A percentile compares a stretch with the other conserved stretches of the same genome.
Evolutionary conservation across 768 basidiomycete species (phyloP).

Genomic region (Pulveroboletus sp.): DNA sequence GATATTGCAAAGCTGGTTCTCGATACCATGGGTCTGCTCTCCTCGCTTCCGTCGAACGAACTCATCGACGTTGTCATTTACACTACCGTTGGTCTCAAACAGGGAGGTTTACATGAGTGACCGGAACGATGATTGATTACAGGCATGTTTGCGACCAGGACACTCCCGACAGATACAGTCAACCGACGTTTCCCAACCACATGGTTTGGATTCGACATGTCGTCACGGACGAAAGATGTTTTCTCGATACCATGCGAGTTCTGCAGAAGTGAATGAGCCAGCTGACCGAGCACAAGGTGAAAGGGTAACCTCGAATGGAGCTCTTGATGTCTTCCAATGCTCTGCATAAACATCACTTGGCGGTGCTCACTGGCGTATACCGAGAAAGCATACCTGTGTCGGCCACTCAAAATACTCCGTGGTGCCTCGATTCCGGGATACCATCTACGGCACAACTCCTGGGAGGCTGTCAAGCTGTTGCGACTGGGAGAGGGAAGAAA

Average conservation of each 20-base stretch:
- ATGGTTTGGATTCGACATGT: not conserved
- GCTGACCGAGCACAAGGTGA: not conserved
- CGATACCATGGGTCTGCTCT: no score
- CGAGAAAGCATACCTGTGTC: slow-evolving; percentile 49
- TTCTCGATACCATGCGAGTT: not conserved
- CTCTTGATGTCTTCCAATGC: slow-evolving; percentile 78
- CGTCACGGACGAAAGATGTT: not conserved
- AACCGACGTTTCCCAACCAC: not conserved
- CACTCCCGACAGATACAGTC: not conserved
- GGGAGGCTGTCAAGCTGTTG: not conserved
- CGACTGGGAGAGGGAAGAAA: not conserved
- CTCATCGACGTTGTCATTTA: no score
- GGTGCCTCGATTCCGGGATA: slow-evolving; percentile 33
- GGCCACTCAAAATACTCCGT: slow-evolving; percentile 31
- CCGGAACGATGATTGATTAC: not conserved
- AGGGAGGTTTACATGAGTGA: not conserved
- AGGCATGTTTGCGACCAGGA: no score
- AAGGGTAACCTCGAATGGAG: slow-evolving; percentile 60
- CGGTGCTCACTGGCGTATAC: not conserved
- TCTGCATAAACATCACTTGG: slow-evolving; percentile 33
- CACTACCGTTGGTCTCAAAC: not conserved
- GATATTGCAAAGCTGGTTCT: no score
- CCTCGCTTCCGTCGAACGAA: no score
- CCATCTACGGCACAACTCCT: slow-evolving; percentile 79
- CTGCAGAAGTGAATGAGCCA: not conserved